Percentiles rank a stretch among this genome's conserved stretches.
These are phyloP conservation scores for Cardamine chenopodiifolia DNA, from an alignment of 345 rosid genomes.

Conservation along the genomic window DNA sequence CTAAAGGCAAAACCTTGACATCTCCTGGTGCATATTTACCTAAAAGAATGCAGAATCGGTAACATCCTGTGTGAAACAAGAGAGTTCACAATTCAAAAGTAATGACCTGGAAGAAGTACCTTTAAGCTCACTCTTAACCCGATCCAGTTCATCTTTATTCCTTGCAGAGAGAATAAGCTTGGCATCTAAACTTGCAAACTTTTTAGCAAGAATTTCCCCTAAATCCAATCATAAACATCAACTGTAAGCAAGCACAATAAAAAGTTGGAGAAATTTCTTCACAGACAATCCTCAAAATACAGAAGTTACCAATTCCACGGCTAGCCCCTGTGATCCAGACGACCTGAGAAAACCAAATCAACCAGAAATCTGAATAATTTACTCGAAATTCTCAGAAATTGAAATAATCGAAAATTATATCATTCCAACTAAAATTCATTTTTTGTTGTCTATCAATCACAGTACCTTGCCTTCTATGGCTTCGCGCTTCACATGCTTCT, in stretches of 20 bases:
- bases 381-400: background rate
- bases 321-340: constrained; percentile 98
- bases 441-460: background rate
- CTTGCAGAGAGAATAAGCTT: constrained; percentile 92
- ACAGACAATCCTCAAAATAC: background rate
- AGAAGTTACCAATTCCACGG: constrained; percentile 78
- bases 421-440: background rate
- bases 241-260: background rate
- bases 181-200: constrained; percentile 81
- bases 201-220: constrained; percentile 92
- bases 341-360: constrained; percentile 49
- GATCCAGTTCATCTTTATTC: constrained; percentile 69
- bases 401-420: background rate
- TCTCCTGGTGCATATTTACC: constrained; percentile 78
- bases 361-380: background rate
- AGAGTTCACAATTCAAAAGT: background rate
- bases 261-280: background rate
- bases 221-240: constrained; percentile 22
- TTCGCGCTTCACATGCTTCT: constrained; percentile 65
- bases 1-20: constrained; percentile 79
- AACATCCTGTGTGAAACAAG: constrained; percentile 11
- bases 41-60: constrained; percentile 32
- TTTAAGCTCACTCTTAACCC: constrained; percentile 69
- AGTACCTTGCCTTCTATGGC: constrained; percentile 80
- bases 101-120: constrained; percentile 47